Evolutionary conservation across 2,329 filamentous ascomycete genomes (phyloP), one percentile per base, ranked within the genome.

Genomic region (Pseudopyricularia cyperi): DNA sequence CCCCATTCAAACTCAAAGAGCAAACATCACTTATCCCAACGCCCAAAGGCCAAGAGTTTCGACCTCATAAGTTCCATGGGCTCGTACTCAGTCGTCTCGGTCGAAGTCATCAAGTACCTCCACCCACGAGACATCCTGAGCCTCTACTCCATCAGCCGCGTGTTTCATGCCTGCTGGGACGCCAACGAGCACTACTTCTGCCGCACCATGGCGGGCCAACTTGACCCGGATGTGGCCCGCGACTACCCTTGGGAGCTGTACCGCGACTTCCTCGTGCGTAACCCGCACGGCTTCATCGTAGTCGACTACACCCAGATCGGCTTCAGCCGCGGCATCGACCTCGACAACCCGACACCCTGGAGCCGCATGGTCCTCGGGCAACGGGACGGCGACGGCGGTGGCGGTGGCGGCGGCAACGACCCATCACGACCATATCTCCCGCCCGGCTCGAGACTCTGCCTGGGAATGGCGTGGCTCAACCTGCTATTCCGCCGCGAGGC

Each of bases 191-290:
- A 32, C 12, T 51, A 44, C 7, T 51, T 44, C n/a, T 32, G 37
- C 14, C 50, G 50, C 26, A 34, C 46, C 7, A 28, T 79, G 66
- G 75, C 80, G 2, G 63, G 64, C 1, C 60, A 68, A 52, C 74
- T 75, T 59, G 77, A 78, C 1, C 77, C 79, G 0, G 68, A 77
- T 30, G 74, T 82, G 0, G 70, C 73, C 1, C 62, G 62, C 15
- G 70, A 82, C 54, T 89, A 85, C 63, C 72, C 73, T 17, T 85
- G 79, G 70, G 68, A 70, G 7, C 71, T 79, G 48, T 89, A 85
- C 65, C 65, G 65, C 2, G 62, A 64, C 1, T 68, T 81, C 6
- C 79, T 78, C 61, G 74, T 83, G 53, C 70, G 62, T 2, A 84
- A 89, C 60, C 84, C 85, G 0, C 66, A 68, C 32, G 68, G 72